Conservation (phyloP, 2,329 filamentous ascomycete species). For the Fusarium ramigenum region DNA sequence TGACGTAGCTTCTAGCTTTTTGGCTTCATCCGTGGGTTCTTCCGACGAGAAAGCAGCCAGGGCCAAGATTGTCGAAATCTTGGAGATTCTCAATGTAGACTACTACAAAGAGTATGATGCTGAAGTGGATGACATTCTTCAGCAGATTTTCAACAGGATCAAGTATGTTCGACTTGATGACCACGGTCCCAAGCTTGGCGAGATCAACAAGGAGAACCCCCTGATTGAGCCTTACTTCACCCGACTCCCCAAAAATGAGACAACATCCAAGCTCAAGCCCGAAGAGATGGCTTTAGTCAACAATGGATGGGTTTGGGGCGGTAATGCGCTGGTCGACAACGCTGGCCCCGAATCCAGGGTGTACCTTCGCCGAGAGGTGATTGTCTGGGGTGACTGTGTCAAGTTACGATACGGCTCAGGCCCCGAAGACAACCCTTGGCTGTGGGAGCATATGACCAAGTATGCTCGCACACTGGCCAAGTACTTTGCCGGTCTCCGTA, state of each 20-base stretch:
- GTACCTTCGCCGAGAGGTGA: conserved; percentile 96
- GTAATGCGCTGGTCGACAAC: conserved; percentile 92
- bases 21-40: conserved; percentile 61
- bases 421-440: conserved; percentile 86
- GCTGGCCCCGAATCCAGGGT: conserved; percentile 88
- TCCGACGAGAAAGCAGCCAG: conserved; percentile 66
- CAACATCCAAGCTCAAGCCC: conserved; percentile 78
- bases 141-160: conserved; percentile 92
- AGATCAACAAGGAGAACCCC: conserved; percentile 79
- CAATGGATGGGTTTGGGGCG: conserved; percentile 99
- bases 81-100: conserved; percentile 86
- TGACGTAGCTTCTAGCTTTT: conserved; percentile 68
- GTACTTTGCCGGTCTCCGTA: conserved; percentile 93
- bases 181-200: conserved; percentile 85
- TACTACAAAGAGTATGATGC: conserved; percentile 93
- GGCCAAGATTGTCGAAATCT: conserved; percentile 67
- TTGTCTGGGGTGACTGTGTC: conserved; percentile 98
- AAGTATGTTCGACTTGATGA: conserved; percentile 96
- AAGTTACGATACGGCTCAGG: conserved; percentile 89
- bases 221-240: conserved; percentile 97
- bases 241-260: conserved; percentile 80
- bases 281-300: conserved; percentile 86
- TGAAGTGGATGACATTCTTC: conserved; percentile 83
- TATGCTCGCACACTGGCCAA: conserved; percentile 94
- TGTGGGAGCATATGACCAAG: conserved; percentile 95